These are phyloP conservation scores for Fusarium miscanthi DNA, from an alignment of 2,329 filamentous ascomycete genomes.

Conservation along the genomic window DNA sequence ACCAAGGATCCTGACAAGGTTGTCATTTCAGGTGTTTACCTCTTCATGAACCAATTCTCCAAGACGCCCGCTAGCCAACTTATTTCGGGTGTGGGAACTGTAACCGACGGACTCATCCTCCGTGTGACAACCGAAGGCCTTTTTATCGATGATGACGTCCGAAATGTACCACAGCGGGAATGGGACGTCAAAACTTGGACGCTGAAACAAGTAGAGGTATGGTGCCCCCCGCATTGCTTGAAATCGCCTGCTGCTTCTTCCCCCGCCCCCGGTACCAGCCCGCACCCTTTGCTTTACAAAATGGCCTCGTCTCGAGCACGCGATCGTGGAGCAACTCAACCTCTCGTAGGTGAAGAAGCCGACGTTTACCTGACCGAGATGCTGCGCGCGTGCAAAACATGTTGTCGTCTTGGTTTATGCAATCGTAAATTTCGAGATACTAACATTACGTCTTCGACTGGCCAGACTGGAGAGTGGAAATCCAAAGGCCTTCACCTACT, in stretches of 20 bases:
- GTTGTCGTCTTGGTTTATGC: constrained; percentile 67
- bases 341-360: constrained; percentile 71
- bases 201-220: constrained; percentile 90
- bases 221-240: constrained; percentile 75
- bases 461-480: constrained; percentile 66
- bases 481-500: constrained; percentile 69
- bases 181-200: constrained; percentile 99
- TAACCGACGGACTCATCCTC: constrained; percentile 92
- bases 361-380: constrained; percentile 73
- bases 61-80: constrained; percentile 93
- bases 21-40: constrained; percentile 91
- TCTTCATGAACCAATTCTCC: constrained; percentile 89
- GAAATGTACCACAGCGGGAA: constrained; percentile 91
- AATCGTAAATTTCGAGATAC: constrained; percentile 57
- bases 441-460: constrained; percentile 53
- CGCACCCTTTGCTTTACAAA: constrained; percentile 59
- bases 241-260: constrained; percentile 57
- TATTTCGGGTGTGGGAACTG: constrained; percentile 82
- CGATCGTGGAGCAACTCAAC: constrained; percentile 61
- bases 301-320: constrained; percentile 59
- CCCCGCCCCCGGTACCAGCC: constrained; percentile 52
- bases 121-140: constrained; percentile 93
- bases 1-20: constrained; percentile 97
- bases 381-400: constrained; percentile 72
- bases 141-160: constrained; percentile 96